Percentiles rank a stretch among this genome's conserved stretches.
Conservation (phyloP, 2,329 filamentous ascomycete species). For the Salinomyces thailandicus region DNA sequence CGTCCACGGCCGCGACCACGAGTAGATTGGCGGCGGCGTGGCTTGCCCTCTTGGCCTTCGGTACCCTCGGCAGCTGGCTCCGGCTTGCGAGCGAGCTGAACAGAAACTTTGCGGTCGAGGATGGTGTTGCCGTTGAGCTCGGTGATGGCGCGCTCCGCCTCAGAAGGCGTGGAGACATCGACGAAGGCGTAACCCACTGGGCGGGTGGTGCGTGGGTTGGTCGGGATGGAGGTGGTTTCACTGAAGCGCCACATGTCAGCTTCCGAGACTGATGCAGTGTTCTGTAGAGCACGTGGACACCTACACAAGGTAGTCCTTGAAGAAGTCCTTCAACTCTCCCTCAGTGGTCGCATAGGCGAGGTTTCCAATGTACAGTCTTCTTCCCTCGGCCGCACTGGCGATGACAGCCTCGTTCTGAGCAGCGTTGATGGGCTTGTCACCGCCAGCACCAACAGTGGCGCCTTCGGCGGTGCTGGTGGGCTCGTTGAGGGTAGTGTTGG, state of each 20-base stretch:
- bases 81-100: constrained; percentile 96
- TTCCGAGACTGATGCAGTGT: constrained; percentile 7
- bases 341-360: constrained; percentile 99
- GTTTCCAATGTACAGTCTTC: constrained; percentile 99
- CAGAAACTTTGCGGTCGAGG: constrained; percentile 96
- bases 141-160: constrained; percentile 89
- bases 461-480: constrained; percentile 46
- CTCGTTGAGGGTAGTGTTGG: constrained; percentile 54
- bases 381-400: constrained; percentile 95
- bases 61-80: constrained; percentile 70
- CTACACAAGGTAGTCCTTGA: constrained; percentile 99
- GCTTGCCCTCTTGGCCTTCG: constrained; percentile 63
- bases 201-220: constrained; percentile 97
- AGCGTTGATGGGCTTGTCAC: constrained; percentile 57
- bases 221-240: constrained; percentile 97
- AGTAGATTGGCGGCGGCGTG: constrained; percentile 44
- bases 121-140: constrained; percentile 97
- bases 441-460: constrained; percentile 38
- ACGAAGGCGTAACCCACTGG: constrained; percentile 99
- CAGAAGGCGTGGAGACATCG: constrained; percentile 85
- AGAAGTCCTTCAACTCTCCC: constrained; percentile 99
- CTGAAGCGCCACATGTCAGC: constrained; percentile 38
- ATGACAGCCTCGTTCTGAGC: constrained; percentile 82
- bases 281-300: constrained; percentile 33
- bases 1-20: constrained; percentile 47